Percentiles rank a stretch among this genome's conserved stretches.
Evolutionary conservation across 2,329 filamentous ascomycete species (phyloP).

Genomic region (Penicillium sp.): DNA sequence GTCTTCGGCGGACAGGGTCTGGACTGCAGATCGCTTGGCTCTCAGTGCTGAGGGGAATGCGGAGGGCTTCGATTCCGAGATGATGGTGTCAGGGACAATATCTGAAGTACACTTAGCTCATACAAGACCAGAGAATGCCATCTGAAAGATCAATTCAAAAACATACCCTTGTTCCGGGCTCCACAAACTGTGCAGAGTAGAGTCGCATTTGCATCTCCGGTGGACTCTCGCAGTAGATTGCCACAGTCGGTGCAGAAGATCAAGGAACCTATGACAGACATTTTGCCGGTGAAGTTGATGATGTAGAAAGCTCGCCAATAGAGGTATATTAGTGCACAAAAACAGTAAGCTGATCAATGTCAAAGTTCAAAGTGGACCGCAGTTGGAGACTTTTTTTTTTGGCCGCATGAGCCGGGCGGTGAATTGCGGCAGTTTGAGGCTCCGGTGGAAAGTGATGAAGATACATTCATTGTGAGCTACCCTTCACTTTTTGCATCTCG

Average conservation of each 20-base stretch:
- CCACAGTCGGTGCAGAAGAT: constrained; percentile 93
- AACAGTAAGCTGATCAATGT: not conserved
- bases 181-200: constrained; percentile 83
- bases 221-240: constrained; percentile 77
- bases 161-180: constrained; percentile 71
- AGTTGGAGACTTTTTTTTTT: constrained; percentile 22
- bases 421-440: constrained; percentile 14
- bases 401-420: constrained; percentile 23
- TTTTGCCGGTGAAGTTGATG: constrained; percentile 35
- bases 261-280: constrained; percentile 85
- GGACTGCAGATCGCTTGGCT: constrained; percentile 79
- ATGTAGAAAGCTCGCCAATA: not conserved
- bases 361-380: constrained; percentile 1
- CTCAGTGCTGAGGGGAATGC: constrained; percentile 88
- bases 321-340: not conserved
- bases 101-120: constrained; percentile 47
- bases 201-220: constrained; percentile 68
- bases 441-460: constrained; percentile 17
- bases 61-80: constrained; percentile 78
- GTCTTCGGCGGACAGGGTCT: constrained; percentile 73
- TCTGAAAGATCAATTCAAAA: not conserved
- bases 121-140: not conserved
- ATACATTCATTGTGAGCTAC: constrained; percentile 13
- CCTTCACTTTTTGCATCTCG: not conserved
- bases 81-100: constrained; percentile 67